These are phyloP conservation scores for Hibiscus trionum DNA, from an alignment of 345 rosid genomes.

Conservation along the genomic window DNA sequence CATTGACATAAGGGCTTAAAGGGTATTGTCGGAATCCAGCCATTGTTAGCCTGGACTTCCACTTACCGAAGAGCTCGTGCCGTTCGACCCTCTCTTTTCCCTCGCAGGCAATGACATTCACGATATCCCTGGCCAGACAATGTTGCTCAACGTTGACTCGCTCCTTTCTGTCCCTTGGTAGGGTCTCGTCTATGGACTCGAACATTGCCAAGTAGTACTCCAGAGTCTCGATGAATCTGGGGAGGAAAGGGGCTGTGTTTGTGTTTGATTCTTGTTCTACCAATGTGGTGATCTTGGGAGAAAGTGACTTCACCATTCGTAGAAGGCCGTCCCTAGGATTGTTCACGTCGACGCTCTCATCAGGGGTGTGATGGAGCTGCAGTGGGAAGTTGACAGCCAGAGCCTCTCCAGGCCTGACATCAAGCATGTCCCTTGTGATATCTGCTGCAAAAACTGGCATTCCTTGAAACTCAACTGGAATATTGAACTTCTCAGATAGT, in stretches of 20 bases:
- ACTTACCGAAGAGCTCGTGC: not conserved
- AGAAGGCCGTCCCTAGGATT: not conserved
- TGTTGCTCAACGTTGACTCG: not conserved
- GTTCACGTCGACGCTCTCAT: not conserved
- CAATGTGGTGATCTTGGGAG: not conserved
- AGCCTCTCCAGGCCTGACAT: not conserved
- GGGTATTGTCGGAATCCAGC: not conserved
- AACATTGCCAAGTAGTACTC: not conserved
- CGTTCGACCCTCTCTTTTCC: not conserved
- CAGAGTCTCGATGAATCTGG: not conserved
- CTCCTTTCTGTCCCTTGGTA: not conserved
- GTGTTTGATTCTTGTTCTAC: not conserved
- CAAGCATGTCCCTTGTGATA: not conserved
- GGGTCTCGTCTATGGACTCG: not conserved
- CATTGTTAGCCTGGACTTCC: not conserved
- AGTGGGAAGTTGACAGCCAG: not conserved
- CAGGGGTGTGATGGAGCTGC: not conserved
- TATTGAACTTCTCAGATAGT: not conserved
- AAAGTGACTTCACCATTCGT: not conserved
- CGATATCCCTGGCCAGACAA: not conserved
- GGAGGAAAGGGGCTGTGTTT: not conserved
- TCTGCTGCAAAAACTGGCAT: not conserved
- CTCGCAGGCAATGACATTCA: not conserved
- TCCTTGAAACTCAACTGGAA: not conserved
- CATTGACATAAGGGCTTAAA: not conserved